Evolutionary conservation across 1,139 yeast species (phyloP), one percentile per base, ranked within the genome.

Genomic region (Candida neerlandica): DNA sequence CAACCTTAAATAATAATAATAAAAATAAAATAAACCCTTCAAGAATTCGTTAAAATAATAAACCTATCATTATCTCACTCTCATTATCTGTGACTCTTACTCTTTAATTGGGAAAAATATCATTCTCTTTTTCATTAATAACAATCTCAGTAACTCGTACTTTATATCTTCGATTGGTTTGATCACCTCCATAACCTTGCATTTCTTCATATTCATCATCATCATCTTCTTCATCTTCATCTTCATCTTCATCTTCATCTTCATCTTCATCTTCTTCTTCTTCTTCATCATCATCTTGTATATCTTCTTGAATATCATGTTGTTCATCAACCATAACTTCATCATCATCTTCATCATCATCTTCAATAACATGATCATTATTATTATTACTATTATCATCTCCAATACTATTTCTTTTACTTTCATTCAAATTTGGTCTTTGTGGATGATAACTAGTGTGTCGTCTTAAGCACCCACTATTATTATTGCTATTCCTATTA

Each of bases 61-160:
- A n/a, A n/a, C n/a, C n/a, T n/a, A n/a, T n/a, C n/a, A n/a, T n/a
- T n/a, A n/a, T n/a, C n/a, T n/a, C 16, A n/a, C 12, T 11, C 16
- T 30, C 12, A 9, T 12, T 23, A 7, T 23, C 27, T 23, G n/a
- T n/a, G n/a, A n/a, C n/a, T n/a, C n/a, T n/a, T n/a, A n/a, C n/a
- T n/a, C n/a, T 16, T 47, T 26, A 53, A 29, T 45, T 49, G 16
- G 71, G 71, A 41, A 61, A 67, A 7, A 67, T 59, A 44, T 64
- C 67, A 27, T 52, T 54, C 39, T 69, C 72, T 38, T 62, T 68
- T 29, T 77, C 83, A 53, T 75, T 73, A 18, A 81, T 71, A 2
- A 73, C 62, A 15, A 81, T 78, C 47, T 82, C 85, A 16, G 83
- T 77, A 15, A 81, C 85, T 44, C 75, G 77, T 5, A 80, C 81